These are phyloP conservation scores for Fusarium sp. DNA, from an alignment of 2,329 filamentous ascomycete species.

Conservation along the genomic window DNA sequence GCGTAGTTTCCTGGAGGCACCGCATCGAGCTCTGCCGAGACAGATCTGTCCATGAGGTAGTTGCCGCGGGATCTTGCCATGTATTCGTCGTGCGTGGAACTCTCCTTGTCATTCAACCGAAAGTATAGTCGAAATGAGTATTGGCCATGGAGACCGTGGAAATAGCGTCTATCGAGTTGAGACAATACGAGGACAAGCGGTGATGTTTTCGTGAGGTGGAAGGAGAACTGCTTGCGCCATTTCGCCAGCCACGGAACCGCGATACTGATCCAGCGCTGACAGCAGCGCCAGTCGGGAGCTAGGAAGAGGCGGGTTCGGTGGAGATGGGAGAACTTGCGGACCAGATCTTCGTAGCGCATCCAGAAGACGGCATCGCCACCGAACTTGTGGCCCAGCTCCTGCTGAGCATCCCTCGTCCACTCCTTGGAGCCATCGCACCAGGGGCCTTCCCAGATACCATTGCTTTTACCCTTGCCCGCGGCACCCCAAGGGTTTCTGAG, in stretches of 20 bases:
- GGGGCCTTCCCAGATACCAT: slow-evolving; percentile 69
- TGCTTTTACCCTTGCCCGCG: slow-evolving; percentile 50
- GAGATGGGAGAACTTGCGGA: slow-evolving; percentile 72
- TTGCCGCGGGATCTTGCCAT: slow-evolving; percentile 70
- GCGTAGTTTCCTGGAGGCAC: slow-evolving; percentile 70
- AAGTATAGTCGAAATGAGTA: slow-evolving; percentile 66
- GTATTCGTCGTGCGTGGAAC: slow-evolving; percentile 63
- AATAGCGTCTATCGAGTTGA: slow-evolving; percentile 74
- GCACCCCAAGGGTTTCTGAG: too few species aligned
- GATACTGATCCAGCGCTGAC: slow-evolving; percentile 71
- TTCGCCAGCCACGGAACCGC: slow-evolving; percentile 72
- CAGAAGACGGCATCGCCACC: slow-evolving; percentile 73
- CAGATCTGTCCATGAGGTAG: slow-evolving; percentile 71
- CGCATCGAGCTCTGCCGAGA: slow-evolving; percentile 68
- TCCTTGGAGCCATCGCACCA: slow-evolving; percentile 72
- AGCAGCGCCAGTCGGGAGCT: slow-evolving; percentile 68
- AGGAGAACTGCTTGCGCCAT: slow-evolving; percentile 72
- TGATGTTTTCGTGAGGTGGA: slow-evolving; percentile 67
- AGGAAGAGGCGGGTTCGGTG: slow-evolving; percentile 73
- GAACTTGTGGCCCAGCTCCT: slow-evolving; percentile 69
- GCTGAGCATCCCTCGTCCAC: slow-evolving; percentile 69
- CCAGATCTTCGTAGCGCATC: slow-evolving; percentile 71
- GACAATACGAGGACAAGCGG: slow-evolving; percentile 71
- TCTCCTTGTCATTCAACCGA: slow-evolving; percentile 61
- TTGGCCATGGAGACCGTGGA: slow-evolving; percentile 63